Evolutionary conservation across 345 rosid genomes (phyloP), one percentile per base, ranked within the genome.

Genomic region (Garcia nutans): DNA sequence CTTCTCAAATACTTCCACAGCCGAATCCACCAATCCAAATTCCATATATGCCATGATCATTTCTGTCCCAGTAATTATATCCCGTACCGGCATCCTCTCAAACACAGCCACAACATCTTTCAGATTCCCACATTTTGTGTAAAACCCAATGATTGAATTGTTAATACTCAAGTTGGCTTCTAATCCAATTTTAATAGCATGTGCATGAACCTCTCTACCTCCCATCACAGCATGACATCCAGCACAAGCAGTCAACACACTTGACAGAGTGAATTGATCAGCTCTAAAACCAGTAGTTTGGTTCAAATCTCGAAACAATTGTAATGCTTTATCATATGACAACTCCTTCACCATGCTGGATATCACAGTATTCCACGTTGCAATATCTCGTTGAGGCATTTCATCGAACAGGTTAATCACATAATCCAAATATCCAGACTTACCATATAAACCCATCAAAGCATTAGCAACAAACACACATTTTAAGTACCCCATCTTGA

Each of bases 331-430:
- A 65, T 77, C 85, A 75, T 71, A 74, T 83, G 67, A 73, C 0
- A 64, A 76, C 54, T 81, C 84, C 52, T 82, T 89, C 77, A 90
- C 89, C 57, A 89, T 52, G 80, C 97, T 69, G 2, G 95, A 91
- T 52, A 92, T 81, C 74, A 88, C 73, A 24, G 94, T 91, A 76
- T 94, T 92, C 95, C 93, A 90, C 0, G 99, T 88, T 0, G 87
- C 82, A 33, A 85, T 74, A 75, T 92, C 95, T 80, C 91, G 88
- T 0, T 70, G 74, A 79, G 88, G 85, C 86, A 91, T 88, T 87
- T 82, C 95, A 73, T 86, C 95, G 58, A 92, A 94, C 85, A 92
- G 1, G 71, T 82, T 74, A 69, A 83, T 62, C 54, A 80, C 91
- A 82, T n/a, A 73, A 59, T 80, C 79, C 62, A 82, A 76, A 75